A percentile compares a stretch with the other conserved stretches of the same genome.
These are phyloP conservation scores for Zelopaecilomyces penicillatus DNA, from an alignment of 2,329 filamentous ascomycete species.

Conservation along the genomic window DNA sequence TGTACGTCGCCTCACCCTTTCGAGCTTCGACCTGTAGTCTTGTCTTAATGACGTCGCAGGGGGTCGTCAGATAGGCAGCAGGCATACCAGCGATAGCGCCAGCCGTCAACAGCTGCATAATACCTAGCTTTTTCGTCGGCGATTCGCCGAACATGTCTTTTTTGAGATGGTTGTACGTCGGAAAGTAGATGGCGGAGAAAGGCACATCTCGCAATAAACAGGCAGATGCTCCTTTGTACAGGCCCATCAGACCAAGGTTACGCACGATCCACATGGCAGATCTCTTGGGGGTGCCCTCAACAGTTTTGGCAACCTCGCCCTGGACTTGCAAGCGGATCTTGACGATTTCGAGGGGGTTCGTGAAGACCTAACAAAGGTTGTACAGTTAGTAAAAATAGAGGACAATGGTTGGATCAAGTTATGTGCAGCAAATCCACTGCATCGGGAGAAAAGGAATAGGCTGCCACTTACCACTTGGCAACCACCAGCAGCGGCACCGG, in stretches of 20 bases:
- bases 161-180: slow-evolving; percentile 91
- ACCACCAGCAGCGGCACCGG: slow-evolving; percentile 80
- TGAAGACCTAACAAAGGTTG: slow-evolving; percentile 63
- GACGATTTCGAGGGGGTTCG: slow-evolving; percentile 96
- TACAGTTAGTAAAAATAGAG: neutral
- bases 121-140: slow-evolving; percentile 74
- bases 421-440: neutral
- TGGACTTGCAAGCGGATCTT: slow-evolving; percentile 98
- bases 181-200: slow-evolving; percentile 99
- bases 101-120: slow-evolving; percentile 84
- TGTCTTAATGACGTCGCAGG: slow-evolving; percentile 98
- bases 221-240: slow-evolving; percentile 94
- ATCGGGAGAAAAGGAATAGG: slow-evolving; percentile 1
- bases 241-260: slow-evolving; percentile 84
- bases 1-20: slow-evolving; percentile 88
- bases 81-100: slow-evolving; percentile 93
- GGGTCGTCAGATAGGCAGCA: slow-evolving; percentile 88
- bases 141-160: slow-evolving; percentile 89
- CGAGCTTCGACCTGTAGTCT: slow-evolving; percentile 94
- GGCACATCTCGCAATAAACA: slow-evolving; percentile 94
- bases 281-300: slow-evolving; percentile 73
- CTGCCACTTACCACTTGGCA: slow-evolving; percentile 80
- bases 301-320: slow-evolving; percentile 84
- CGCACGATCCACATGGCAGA: slow-evolving; percentile 97
- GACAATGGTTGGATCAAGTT: neutral